Base-by-base conservation (phyloP, 2,329 filamentous ascomycete genomes). In the Fusarium proliferatum region DNA sequence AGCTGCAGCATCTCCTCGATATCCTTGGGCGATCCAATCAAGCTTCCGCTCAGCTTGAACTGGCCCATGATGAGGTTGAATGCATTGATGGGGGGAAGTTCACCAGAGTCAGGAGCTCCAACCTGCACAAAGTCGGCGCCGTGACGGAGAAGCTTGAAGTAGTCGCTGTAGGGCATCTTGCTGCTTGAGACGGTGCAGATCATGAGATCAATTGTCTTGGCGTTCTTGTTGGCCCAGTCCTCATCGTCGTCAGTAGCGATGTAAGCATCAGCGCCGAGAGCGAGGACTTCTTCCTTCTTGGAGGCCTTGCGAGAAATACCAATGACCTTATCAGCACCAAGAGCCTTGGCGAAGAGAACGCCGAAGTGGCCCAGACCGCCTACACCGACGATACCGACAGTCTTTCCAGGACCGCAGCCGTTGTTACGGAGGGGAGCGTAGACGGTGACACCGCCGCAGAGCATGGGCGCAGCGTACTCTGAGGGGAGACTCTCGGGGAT, bases 341-440 rank as follows among this genome's bases (percentile, higher is more conserved):
- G 81, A 3, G 92, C 92, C 79, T 89, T 90, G 3, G 92, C 91
- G 74, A 90, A 92, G 34, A 92, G 81, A 13, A 94, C 81, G 8
- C 88, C 92, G 73, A 93, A 89, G 80, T 94, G 91, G 0, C 91
- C 91, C 4, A 93, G 79, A 5, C 91, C 91, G 12, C 92, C 91
- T 23, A 93, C 84, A 5, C 91, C 91, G 30, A 93, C 83, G 64
- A 93, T 88, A 0, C 90, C 91, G 4, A 94, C 90, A 8, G 81
- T 85, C 82, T 91, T 93, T 19, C 91, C 91, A 0, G 90, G 90
- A 0, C 91, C 92, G 61, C 86, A 88, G 12, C 89, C 89, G 67
- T 92, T 88, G 57, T 88, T 85, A 64, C 84, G 85, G 48, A 94
- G 80, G 2, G 92, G 92, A 12, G 86, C 84, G 76, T 86, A 94